Evolutionary conservation across 1,284 basidiomycete species (phyloP).

Genomic region (Boletus sp.): DNA sequence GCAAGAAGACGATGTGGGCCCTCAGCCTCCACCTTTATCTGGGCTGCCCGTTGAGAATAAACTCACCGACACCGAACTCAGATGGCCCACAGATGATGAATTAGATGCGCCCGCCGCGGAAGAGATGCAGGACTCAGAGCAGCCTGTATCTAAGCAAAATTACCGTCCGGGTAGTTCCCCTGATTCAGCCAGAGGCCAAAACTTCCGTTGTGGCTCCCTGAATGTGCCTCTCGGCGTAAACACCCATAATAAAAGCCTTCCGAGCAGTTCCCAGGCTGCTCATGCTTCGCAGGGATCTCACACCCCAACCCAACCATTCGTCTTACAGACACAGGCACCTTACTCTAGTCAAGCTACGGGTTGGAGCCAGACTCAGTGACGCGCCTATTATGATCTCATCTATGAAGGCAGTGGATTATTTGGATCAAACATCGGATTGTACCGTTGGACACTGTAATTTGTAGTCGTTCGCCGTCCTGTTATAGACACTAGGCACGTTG

Average conservation of each 20-base stretch:
- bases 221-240: conserved; percentile 11
- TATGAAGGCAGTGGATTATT: background rate
- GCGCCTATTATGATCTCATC: too few relatives aligned
- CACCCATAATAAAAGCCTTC: background rate
- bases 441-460: background rate
- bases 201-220: conserved; percentile 26
- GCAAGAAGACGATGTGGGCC: conserved; percentile 20
- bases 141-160: background rate
- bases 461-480: conserved; percentile 9
- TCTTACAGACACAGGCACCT: conserved; percentile 51
- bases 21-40: conserved; percentile 2
- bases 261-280: background rate
- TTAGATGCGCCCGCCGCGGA: background rate
- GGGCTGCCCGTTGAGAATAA: conserved; percentile 7
- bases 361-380: conserved; percentile 22
- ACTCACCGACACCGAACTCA: conserved; percentile 21
- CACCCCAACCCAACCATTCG: conserved; percentile 20
- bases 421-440: background rate
- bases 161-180: background rate
- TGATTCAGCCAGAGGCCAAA: conserved; percentile 12
- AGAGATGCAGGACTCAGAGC: background rate
- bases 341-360: conserved; percentile 44
- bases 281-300: conserved; percentile 21
- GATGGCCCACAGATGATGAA: conserved; percentile 32
- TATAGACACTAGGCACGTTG: conserved; percentile 12